These are phyloP conservation scores for Pythium rhizo-oryzae DNA, from an alignment of 352 stramenopile genomes.

Conservation along the genomic window DNA sequence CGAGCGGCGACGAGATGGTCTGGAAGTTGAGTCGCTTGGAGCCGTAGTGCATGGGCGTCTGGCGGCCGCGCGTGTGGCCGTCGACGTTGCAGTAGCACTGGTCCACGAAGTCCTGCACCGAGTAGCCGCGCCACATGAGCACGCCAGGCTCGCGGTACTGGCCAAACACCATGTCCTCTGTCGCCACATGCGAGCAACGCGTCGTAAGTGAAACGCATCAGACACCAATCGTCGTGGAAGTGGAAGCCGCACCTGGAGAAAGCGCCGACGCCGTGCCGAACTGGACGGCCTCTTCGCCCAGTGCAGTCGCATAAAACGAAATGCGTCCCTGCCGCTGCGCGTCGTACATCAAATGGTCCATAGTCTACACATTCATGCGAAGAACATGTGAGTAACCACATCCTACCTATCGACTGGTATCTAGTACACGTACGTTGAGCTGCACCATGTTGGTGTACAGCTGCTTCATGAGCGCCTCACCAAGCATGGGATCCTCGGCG, in stretches of 20 bases:
- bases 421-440: constrained; percentile 69
- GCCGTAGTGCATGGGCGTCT: constrained; percentile 99
- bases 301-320: constrained; percentile 96
- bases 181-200: neutral
- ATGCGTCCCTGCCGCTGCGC: constrained; percentile 93
- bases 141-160: constrained; percentile 98
- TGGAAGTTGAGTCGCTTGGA: constrained; percentile 96
- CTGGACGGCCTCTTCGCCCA: constrained; percentile 96
- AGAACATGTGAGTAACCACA: neutral
- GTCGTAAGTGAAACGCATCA: neutral
- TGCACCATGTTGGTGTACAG: constrained; percentile 90
- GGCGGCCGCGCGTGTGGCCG: constrained; percentile 95
- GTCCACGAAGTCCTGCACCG: constrained; percentile 96
- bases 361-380: constrained; percentile 54
- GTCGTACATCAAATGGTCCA: constrained; percentile 98
- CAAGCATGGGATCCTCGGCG: constrained; percentile 71
- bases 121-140: constrained; percentile 98
- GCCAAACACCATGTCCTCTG: constrained; percentile 94
- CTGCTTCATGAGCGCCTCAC: constrained; percentile 72
- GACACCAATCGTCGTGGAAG: neutral
- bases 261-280: constrained; percentile 95
- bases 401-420: neutral
- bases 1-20: constrained; percentile 97
- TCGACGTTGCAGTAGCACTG: constrained; percentile 95
- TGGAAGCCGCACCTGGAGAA: constrained; percentile 32